Percentiles rank a stretch among this genome's conserved stretches.
Conservation (phyloP, 2,329 filamentous ascomycete species). For the Colletotrichum eleusines region DNA sequence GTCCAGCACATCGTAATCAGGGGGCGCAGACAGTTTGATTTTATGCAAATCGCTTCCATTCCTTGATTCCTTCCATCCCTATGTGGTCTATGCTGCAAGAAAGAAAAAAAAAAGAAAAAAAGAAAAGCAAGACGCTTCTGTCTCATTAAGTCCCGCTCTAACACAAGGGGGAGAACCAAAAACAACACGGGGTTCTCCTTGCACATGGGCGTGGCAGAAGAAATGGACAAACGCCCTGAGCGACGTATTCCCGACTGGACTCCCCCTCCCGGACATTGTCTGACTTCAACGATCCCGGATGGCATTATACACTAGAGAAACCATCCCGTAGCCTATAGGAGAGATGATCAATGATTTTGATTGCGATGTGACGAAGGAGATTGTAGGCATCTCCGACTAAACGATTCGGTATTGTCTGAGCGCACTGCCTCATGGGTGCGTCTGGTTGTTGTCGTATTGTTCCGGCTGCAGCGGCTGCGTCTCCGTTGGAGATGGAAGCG, state of each 20-base stretch:
- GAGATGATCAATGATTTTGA: neutral
- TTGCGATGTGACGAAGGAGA: neutral
- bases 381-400: neutral
- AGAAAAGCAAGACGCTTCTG: neutral
- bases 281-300: neutral
- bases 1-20: neutral
- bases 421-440: slow-evolving; percentile 4
- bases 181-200: neutral
- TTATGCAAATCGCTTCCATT: neutral
- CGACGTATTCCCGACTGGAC: neutral
- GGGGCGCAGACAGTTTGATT: neutral
- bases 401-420: neutral
- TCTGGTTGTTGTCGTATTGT: slow-evolving; percentile 10
- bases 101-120: neutral
- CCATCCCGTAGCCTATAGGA: neutral
- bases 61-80: neutral
- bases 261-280: neutral
- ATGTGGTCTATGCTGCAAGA: slow-evolving; percentile 6
- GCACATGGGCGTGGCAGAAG: neutral
- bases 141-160: slow-evolving; percentile 5
- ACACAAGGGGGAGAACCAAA: neutral
- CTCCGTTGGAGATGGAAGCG: slow-evolving; percentile 28
- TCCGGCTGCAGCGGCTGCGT: slow-evolving; percentile 26
- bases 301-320: neutral
- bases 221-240: neutral